These are phyloP conservation scores for Candida quercuum DNA, from an alignment of 805 yeast genomes.

Conservation along the genomic window DNA sequence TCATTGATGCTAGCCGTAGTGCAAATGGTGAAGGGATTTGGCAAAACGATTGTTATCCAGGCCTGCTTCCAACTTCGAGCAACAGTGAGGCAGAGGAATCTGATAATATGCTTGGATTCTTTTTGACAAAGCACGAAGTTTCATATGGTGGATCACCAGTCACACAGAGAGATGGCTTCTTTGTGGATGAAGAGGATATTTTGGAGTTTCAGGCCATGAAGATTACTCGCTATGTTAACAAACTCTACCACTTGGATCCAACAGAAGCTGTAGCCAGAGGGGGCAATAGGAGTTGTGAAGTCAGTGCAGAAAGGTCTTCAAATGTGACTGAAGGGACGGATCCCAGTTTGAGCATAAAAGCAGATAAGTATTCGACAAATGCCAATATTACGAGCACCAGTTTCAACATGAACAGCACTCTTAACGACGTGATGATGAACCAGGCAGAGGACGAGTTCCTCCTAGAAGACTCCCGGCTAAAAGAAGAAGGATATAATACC, in stretches of 20 bases:
- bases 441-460: too few species aligned
- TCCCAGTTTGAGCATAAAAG: background rate
- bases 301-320: background rate
- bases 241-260: conserved; percentile 28
- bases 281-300: too few species aligned
- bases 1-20: conserved; percentile 12
- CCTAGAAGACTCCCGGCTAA: too few species aligned
- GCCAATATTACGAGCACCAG: background rate
- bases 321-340: background rate
- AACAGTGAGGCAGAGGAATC: background rate
- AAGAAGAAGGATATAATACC: too few species aligned
- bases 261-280: background rate
- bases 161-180: conserved; percentile 17
- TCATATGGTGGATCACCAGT: background rate
- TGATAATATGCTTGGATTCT: too few species aligned
- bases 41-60: conserved; percentile 47
- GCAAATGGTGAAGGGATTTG: conserved; percentile 16
- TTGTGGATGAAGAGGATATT: conserved; percentile 39
- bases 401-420: background rate
- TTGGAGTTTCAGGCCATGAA: conserved; percentile 48
- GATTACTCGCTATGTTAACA: conserved; percentile 41
- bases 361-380: background rate
- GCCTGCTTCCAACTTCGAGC: conserved; percentile 28
- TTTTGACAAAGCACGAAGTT: too few species aligned
- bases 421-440: too few species aligned